Evolutionary conservation across 768 basidiomycete genomes (phyloP), one percentile per base, ranked within the genome.

Genomic region (Xerocomellus dryophilus): DNA sequence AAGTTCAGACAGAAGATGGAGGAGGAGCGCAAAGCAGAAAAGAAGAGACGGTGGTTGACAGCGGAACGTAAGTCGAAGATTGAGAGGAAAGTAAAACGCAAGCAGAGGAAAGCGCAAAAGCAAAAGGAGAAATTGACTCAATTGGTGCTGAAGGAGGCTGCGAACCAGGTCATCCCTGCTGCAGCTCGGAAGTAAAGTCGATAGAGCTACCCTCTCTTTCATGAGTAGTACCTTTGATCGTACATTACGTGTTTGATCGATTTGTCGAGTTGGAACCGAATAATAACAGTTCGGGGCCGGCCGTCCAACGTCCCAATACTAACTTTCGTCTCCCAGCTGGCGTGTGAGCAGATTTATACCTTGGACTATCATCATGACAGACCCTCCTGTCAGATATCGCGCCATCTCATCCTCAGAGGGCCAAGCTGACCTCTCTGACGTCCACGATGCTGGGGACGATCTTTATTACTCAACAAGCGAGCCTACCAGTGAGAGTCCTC

Each of bases 1-100:
- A 88, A 84, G 69, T 92, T 83, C 80, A 77, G 83, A 56, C 76
- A 81, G 64, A 74, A 75, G 58, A 54, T 90, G 51, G 76, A 80
- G 53, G 77, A 79, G 46, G 79, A 86, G 57, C 73, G 79, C 54
- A 80, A 81, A 58, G 81, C 78, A 46, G 78, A 82, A 66, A 77
- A 80, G 72, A 85, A 84, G 74, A 78, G 77, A 59, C 79, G 78
- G 43, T 77, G 76, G 77, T 65, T 73, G 46, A 73, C 71, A 0
- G 57, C 62, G 20, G 74, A 70, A 40, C 73, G 73, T 40, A 38
- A 77, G 65, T 78, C 70, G 7, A 72, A 65, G 43, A 58, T 70
- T 7, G 72, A 65, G 43, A 70, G 70, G 50, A 75, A 67, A 44
- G 66, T 54, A 6, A 61, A 69, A 50, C 65, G 76, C 34, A 75